phyloP scores from a whole-genome alignment of 169 alveolate genomes.

The Ichthyophthirius multifiliis region DNA sequence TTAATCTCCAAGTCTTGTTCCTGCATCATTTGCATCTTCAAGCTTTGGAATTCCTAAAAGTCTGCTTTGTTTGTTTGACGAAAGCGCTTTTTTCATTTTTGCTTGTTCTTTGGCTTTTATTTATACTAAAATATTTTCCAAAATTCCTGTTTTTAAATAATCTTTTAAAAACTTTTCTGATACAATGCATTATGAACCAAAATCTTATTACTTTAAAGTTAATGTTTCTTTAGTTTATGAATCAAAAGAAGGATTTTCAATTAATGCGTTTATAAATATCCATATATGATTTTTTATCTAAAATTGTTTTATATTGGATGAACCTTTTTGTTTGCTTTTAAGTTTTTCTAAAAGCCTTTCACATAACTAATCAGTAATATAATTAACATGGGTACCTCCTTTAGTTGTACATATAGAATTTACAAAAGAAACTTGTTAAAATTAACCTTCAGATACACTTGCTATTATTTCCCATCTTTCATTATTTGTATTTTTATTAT shows the following conservation, averaged over 20 bases:
- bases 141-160: slow-evolving; percentile 87
- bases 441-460: slow-evolving; percentile 84
- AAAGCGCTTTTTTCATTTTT: slow-evolving; percentile 80
- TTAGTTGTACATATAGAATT: slow-evolving; percentile 97
- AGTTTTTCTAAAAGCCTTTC: slow-evolving; percentile 90
- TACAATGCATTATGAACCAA: slow-evolving; percentile 90
- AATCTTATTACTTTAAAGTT: slow-evolving; percentile 89
- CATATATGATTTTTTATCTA: slow-evolving; percentile 85
- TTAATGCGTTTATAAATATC: slow-evolving; percentile 96
- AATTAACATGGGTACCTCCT: slow-evolving; percentile 99
- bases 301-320: slow-evolving; percentile 90
- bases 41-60: slow-evolving; percentile 95
- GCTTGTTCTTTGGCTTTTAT: slow-evolving; percentile 95
- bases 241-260: slow-evolving; percentile 99
- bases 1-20: slow-evolving; percentile 86
- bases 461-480: slow-evolving; percentile 86
- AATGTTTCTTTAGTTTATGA: slow-evolving; percentile 98
- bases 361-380: slow-evolving; percentile 94
- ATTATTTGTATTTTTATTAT: slow-evolving; percentile 28
- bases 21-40: slow-evolving; percentile 99
- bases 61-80: slow-evolving; percentile 45
- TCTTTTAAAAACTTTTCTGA: slow-evolving; percentile 89
- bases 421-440: slow-evolving; percentile 97
- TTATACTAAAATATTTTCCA: slow-evolving; percentile 89
- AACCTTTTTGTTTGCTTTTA: slow-evolving; percentile 91